phyloP scores from a whole-genome alignment of 2,329 filamentous ascomycete species.

The Karstenula rhodostoma region DNA sequence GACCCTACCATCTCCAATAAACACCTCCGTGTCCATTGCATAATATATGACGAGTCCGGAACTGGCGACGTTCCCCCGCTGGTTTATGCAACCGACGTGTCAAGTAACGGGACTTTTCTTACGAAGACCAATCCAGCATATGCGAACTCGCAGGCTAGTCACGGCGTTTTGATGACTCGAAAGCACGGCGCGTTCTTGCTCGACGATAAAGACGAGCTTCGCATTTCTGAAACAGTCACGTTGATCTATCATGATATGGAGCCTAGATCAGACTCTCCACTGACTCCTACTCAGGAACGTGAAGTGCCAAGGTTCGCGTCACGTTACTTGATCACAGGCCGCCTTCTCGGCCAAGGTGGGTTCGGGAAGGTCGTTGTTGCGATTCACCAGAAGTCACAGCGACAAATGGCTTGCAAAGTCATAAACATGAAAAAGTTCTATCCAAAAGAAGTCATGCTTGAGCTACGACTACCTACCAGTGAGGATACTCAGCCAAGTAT shows the following conservation, averaged over 20 bases:
- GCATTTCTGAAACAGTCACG: constrained; percentile 36
- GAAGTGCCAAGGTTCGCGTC: constrained; percentile 55
- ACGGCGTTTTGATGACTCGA: constrained; percentile 41
- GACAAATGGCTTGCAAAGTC: constrained; percentile 75
- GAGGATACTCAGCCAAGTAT: constrained; percentile 11
- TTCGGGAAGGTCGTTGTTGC: constrained; percentile 65
- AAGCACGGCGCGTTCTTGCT: constrained; percentile 52
- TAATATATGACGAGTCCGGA: constrained; percentile 53
- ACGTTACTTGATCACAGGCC: constrained; percentile 59
- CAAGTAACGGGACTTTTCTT: constrained; percentile 53
- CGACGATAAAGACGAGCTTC: constrained; percentile 54
- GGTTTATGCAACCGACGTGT: constrained; percentile 58
- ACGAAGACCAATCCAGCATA: constrained; percentile 36
- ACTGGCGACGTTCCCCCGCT: constrained; percentile 51
- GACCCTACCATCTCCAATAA: constrained; percentile 53
- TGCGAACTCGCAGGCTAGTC: constrained; percentile 30
- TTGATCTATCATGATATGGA: constrained; percentile 34
- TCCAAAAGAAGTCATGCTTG: constrained; percentile 16
- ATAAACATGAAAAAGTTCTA: constrained; percentile 57
- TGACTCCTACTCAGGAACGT: constrained; percentile 42
- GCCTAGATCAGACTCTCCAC: constrained; percentile 14
- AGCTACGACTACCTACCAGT: constrained; percentile 16
- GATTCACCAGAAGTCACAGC: constrained; percentile 59
- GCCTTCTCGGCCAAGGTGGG: constrained; percentile 62
- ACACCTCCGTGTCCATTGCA: constrained; percentile 57